These are phyloP conservation scores for Penicillium canescens DNA, from an alignment of 495 filamentous ascomycete genomes.

Conservation along the genomic window DNA sequence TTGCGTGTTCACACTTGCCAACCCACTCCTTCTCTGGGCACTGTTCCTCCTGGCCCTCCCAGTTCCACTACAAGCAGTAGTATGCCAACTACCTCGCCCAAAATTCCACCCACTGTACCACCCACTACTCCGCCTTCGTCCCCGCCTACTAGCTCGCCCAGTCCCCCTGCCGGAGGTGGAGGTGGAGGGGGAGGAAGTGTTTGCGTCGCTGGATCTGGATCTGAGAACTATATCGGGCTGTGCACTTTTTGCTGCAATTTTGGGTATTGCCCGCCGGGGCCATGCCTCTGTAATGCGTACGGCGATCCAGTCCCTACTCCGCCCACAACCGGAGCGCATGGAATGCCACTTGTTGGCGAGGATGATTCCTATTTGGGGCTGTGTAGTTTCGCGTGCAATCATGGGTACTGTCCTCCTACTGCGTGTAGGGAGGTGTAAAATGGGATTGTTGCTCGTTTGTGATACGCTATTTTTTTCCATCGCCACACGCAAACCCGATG, in stretches of 20 bases:
- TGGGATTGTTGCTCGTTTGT: too few relatives aligned
- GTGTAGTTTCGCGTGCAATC: constrained; percentile 42
- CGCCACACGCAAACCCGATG: too few relatives aligned
- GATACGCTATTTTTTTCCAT: too few relatives aligned
- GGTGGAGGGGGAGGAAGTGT: constrained; percentile 3
- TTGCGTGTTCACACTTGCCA: constrained; percentile 47
- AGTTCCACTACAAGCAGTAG: constrained; percentile 6
- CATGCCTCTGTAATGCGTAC: constrained; percentile 38
- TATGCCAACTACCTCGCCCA: constrained; percentile 8
- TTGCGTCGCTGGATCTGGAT: constrained; percentile 39
- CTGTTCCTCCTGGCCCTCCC: constrained; percentile 22
- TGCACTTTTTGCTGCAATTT: constrained; percentile 41
- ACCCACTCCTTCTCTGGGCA: constrained; percentile 43
- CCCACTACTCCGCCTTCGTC: constrained; percentile 15
- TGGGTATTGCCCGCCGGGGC: constrained; percentile 41
- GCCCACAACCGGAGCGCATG: constrained; percentile 22
- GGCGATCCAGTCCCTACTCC: constrained; percentile 29
- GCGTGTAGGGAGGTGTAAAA: constrained; percentile 27
- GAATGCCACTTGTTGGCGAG: constrained; percentile 28
- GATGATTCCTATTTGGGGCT: constrained; percentile 40
- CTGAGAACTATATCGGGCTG: constrained; percentile 42
- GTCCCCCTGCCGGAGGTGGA: constrained; percentile 7
- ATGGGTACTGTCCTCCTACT: constrained; percentile 42
- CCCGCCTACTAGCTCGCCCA: constrained; percentile 9
- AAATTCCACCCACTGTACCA: constrained; percentile 8